A percentile compares a stretch with the other conserved stretches of the same genome.
Conservation (phyloP, 768 basidiomycete species). For the Obba rivulosa region DNA sequence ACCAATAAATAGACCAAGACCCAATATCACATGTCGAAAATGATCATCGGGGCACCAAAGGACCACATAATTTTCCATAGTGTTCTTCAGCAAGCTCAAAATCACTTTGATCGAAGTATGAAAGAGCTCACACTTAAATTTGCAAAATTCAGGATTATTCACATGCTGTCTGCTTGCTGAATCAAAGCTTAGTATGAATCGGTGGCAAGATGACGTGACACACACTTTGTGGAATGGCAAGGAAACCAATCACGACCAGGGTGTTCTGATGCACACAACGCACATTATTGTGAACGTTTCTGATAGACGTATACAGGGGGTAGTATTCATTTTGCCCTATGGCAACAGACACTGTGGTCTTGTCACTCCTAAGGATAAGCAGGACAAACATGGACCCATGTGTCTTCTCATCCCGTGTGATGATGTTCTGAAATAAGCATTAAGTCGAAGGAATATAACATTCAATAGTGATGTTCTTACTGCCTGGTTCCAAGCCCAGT, state of each 20-base stretch:
- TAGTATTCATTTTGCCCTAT: constrained; percentile 23
- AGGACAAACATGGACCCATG: constrained; percentile 17
- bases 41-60: constrained; percentile 30
- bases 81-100: constrained; percentile 5
- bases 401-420: constrained; percentile 4
- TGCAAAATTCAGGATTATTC: constrained; percentile 7
- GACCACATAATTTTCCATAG: constrained; percentile 14
- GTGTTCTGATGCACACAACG: constrained; percentile 15
- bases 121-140: constrained; percentile 16
- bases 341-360: constrained; percentile 21
- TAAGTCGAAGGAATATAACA: not conserved
- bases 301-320: constrained; percentile 21
- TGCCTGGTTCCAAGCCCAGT: constrained; percentile 25
- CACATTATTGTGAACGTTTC: constrained; percentile 18
- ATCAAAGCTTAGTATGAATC: too few relatives aligned
- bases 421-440: not conserved
- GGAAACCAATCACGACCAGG: constrained; percentile 15
- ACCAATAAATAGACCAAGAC: constrained; percentile 30
- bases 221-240: constrained; percentile 29
- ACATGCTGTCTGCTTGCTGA: constrained; percentile 11
- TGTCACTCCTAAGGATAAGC: constrained; percentile 18
- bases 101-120: constrained; percentile 11
- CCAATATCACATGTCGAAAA: constrained; percentile 23
- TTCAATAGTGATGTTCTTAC: constrained; percentile 14
- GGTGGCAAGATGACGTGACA: not conserved